phyloP scores from a whole-genome alignment of 2,329 filamentous ascomycete genomes.

The Lithohypha guttulata region DNA sequence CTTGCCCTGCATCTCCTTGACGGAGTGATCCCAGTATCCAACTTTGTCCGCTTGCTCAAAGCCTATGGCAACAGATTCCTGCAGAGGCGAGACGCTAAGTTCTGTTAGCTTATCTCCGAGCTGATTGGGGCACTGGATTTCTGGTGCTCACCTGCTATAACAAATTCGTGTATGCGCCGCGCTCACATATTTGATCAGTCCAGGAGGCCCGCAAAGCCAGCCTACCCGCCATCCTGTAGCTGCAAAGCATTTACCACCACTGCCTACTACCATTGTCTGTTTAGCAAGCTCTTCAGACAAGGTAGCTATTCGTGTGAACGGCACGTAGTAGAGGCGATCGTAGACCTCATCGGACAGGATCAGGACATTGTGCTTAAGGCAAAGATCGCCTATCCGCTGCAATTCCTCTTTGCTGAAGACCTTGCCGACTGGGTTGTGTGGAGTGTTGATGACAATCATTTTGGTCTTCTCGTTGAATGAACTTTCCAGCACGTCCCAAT shows the following conservation, averaged over 20 bases:
- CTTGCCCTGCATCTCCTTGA: slow-evolving; percentile 80
- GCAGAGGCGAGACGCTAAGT: slow-evolving; percentile 84
- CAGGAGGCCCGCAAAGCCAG: slow-evolving; percentile 80
- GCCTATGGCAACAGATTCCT: slow-evolving; percentile 87
- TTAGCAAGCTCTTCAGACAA: slow-evolving; percentile 80
- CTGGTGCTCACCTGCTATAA: no score
- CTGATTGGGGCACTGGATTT: no score
- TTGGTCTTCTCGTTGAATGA: slow-evolving; percentile 79
- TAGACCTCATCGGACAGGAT: slow-evolving; percentile 92
- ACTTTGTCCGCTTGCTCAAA: slow-evolving; percentile 80
- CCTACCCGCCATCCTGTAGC: slow-evolving; percentile 94
- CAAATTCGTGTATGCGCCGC: slow-evolving; percentile 94
- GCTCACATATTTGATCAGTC: slow-evolving; percentile 82
- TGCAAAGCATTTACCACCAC: slow-evolving; percentile 96
- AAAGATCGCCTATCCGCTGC: slow-evolving; percentile 72
- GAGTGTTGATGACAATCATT: slow-evolving; percentile 70
- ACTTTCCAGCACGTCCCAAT: slow-evolving; percentile 69
- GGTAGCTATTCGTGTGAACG: slow-evolving; percentile 85
- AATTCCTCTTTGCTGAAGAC: slow-evolving; percentile 81
- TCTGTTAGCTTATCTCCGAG: no score
- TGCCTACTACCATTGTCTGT: slow-evolving; percentile 86
- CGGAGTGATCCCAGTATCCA: slow-evolving; percentile 78
- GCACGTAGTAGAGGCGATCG: slow-evolving; percentile 87
- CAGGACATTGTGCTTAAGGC: slow-evolving; percentile 85
- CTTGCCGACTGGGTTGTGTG: slow-evolving; percentile 93